These are phyloP conservation scores for Candida glucosophila DNA, from an alignment of 1,139 yeast species.

Conservation along the genomic window DNA sequence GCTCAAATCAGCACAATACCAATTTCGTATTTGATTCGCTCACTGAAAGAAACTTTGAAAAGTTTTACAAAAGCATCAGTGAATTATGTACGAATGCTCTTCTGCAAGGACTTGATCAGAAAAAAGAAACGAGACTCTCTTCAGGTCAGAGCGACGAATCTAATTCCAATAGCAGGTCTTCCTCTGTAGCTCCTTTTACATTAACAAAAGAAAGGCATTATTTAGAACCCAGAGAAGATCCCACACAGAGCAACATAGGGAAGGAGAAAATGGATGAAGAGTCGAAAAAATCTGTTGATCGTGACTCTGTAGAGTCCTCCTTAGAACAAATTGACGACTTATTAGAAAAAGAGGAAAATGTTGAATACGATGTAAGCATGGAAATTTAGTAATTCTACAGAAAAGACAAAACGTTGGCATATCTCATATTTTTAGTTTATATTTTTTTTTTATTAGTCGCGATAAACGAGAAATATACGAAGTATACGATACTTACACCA, in stretches of 20 bases:
- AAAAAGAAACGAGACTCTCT: no score
- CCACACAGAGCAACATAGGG: no score
- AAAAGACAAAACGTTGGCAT: neutral
- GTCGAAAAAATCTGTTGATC: slow-evolving; percentile 4
- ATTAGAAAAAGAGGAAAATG: slow-evolving; percentile 34
- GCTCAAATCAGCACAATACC: slow-evolving; percentile 14
- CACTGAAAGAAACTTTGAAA: slow-evolving; percentile 39
- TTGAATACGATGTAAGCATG: slow-evolving; percentile 27
- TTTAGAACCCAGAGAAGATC: no score
- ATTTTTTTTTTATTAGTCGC: slow-evolving; percentile 4
- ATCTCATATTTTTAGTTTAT: neutral
- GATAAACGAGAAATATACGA: slow-evolving; percentile 5
- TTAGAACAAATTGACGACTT: slow-evolving; percentile 26
- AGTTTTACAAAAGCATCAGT: slow-evolving; percentile 25
- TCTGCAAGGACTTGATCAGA: no score
- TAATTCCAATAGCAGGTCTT: no score
- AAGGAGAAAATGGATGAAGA: no score
- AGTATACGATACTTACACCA: neutral
- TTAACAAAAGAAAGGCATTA: no score
- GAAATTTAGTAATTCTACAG: no score
- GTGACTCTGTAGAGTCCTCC: slow-evolving; percentile 9
- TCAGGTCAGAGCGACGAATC: no score
- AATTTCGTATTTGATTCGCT: slow-evolving; percentile 34
- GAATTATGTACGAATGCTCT: slow-evolving; percentile 20
- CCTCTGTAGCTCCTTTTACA: no score